Evolutionary conservation across 768 basidiomycete genomes (phyloP).

Genomic region (Kwoniella bestiolae): DNA sequence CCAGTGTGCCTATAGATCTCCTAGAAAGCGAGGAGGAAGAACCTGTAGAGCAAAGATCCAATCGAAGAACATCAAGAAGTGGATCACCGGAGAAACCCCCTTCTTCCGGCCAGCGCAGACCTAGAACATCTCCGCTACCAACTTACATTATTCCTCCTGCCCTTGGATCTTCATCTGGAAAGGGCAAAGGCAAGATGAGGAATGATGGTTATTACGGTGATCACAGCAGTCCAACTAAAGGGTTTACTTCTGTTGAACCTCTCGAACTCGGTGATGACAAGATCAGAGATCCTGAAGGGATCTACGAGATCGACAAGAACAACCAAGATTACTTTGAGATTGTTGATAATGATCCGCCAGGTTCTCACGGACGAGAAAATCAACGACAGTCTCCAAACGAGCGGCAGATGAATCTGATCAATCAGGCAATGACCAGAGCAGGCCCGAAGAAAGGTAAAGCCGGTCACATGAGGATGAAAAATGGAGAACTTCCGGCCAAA

Average conservation of each 20-base stretch:
- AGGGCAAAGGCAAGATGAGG: neutral
- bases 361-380: neutral
- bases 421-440: neutral
- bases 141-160: no score
- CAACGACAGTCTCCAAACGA: neutral
- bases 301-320: neutral
- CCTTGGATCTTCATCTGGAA: neutral
- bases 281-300: neutral
- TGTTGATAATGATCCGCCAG: neutral
- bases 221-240: neutral
- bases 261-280: neutral
- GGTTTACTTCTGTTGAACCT: neutral
- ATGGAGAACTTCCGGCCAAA: slow-evolving; percentile 5
- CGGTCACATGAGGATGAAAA: slow-evolving; percentile 5
- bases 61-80: neutral
- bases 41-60: neutral
- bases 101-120: neutral
- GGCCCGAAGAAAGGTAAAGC: neutral
- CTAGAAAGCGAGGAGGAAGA: slow-evolving; percentile 8
- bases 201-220: neutral
- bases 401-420: neutral
- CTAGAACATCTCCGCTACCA: no score
- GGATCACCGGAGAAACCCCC: slow-evolving; percentile 7
- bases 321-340: neutral
- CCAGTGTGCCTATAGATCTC: neutral